A percentile compares a stretch with the other conserved stretches of the same genome.
phyloP scores from a whole-genome alignment of 768 basidiomycete genomes.

The Phaffia tasmanica region DNA sequence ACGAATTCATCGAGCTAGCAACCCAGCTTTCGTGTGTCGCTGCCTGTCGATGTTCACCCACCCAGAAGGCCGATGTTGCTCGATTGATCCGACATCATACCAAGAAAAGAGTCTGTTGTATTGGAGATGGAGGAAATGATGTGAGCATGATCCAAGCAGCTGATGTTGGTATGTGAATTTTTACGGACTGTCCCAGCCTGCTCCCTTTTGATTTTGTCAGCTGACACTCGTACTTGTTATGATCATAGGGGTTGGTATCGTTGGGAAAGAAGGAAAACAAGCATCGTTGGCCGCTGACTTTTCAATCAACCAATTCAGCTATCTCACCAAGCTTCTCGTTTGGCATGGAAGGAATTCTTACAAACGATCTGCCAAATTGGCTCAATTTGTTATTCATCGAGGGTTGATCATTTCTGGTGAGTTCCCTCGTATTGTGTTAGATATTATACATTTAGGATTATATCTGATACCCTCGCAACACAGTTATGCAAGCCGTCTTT shows the following conservation, averaged over 20 bases:
- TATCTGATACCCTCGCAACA: constrained; percentile 54
- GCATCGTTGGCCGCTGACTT: constrained; percentile 94
- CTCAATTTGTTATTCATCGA: constrained; percentile 96
- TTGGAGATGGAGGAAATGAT: constrained; percentile 98
- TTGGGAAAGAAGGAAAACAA: constrained; percentile 97
- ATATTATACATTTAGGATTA: constrained; percentile 14
- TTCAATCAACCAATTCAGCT: constrained; percentile 91
- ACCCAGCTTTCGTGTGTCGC: constrained; percentile 94
- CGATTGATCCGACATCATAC: constrained; percentile 80
- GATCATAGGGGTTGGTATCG: constrained; percentile 75
- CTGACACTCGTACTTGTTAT: constrained; percentile 30
- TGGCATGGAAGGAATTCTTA: constrained; percentile 99
- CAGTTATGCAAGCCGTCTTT: constrained; percentile 91
- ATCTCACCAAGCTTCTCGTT: constrained; percentile 85
- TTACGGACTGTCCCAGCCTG: neutral
- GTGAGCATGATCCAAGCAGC: constrained; percentile 99
- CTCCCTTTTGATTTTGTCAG: neutral
- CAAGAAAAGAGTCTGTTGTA: constrained; percentile 93
- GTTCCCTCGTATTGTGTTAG: neutral
- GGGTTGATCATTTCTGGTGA: constrained; percentile 40
- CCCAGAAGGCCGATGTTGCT: constrained; percentile 96
- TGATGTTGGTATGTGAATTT: constrained; percentile 67
- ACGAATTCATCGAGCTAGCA: constrained; percentile 90
- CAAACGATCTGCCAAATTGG: constrained; percentile 91
- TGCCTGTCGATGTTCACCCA: constrained; percentile 94